A percentile compares a stretch with the other conserved stretches of the same genome.
Evolutionary conservation across 371 early-diverging fungal genomes (phyloP).

Genomic region (Mortierella sp.): DNA sequence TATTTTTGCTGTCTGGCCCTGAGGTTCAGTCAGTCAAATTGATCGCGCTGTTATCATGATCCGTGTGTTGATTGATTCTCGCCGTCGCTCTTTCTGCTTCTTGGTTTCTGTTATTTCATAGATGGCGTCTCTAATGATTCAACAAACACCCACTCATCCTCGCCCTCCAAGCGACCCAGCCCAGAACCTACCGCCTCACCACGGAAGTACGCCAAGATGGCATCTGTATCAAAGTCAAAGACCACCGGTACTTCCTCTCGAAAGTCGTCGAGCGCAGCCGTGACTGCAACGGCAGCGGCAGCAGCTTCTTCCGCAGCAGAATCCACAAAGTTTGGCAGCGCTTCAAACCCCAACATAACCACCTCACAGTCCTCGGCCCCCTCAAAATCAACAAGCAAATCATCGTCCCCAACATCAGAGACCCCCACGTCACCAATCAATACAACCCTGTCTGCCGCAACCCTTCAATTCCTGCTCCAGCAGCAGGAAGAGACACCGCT

Average conservation of each 20-base stretch:
- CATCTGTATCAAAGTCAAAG: constrained; percentile 37
- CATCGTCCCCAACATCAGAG: constrained; percentile 22
- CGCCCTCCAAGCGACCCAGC: constrained; percentile 21
- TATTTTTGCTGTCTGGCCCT: too few relatives aligned
- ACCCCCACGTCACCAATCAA: constrained; percentile 27
- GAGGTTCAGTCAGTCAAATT: too few relatives aligned
- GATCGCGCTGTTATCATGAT: too few relatives aligned
- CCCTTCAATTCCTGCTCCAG: constrained; percentile 44
- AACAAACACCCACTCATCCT: constrained; percentile 1
- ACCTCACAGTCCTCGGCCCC: constrained; percentile 2
- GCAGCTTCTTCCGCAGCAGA: neutral
- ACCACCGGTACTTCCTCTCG: constrained; percentile 15
- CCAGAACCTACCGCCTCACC: constrained; percentile 27
- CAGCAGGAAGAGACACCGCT: constrained; percentile 44
- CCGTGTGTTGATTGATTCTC: too few relatives aligned
- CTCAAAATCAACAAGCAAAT: constrained; percentile 1
- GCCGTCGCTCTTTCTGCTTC: too few relatives aligned
- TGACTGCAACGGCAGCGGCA: constrained; percentile 1
- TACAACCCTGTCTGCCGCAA: constrained; percentile 46
- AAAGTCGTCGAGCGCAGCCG: constrained; percentile 18
- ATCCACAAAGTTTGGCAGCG: neutral
- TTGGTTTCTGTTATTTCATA: too few relatives aligned
- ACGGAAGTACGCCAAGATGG: constrained; percentile 42
- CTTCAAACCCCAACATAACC: constrained; percentile 5
- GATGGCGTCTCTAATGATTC: too few relatives aligned